phyloP scores from a whole-genome alignment of 1,284 basidiomycete species.

The Heimioporus retisporus region DNA sequence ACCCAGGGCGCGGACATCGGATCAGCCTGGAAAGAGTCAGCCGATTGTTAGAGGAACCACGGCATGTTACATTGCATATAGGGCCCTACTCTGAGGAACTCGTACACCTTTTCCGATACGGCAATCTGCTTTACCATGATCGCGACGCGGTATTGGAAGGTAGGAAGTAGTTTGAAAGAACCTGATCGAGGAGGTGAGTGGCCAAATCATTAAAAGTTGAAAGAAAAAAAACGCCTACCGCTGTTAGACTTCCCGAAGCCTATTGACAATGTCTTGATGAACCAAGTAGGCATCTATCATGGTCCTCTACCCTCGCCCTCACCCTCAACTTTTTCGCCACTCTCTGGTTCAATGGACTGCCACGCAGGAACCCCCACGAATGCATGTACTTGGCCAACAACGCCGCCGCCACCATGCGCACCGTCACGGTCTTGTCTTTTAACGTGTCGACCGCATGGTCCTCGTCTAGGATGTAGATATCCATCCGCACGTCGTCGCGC shows the following conservation, averaged over 20 bases:
- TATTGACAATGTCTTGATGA: constrained; percentile 80
- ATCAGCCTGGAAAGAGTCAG: constrained; percentile 68
- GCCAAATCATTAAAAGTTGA: constrained; percentile 42
- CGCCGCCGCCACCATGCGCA: constrained; percentile 87
- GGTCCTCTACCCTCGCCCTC: constrained; percentile 46
- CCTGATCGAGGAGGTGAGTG: constrained; percentile 55
- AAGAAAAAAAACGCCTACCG: constrained; percentile 71
- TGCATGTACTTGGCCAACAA: constrained; percentile 88
- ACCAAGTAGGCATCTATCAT: constrained; percentile 77
- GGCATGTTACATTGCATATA: constrained; percentile 55
- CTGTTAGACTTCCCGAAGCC: constrained; percentile 59
- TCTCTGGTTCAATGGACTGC: too few species aligned
- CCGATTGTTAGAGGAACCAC: not conserved
- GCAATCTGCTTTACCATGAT: constrained; percentile 77
- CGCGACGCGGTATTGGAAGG: constrained; percentile 42
- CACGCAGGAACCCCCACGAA: constrained; percentile 55
- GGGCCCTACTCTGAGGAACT: constrained; percentile 70
- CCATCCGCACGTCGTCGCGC: too few species aligned
- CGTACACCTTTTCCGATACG: constrained; percentile 89
- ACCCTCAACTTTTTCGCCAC: too few species aligned
- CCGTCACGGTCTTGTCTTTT: constrained; percentile 92
- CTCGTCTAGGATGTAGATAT: too few species aligned
- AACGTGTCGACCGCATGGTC: constrained; percentile 80
- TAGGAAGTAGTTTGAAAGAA: constrained; percentile 78
- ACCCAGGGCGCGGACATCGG: constrained; percentile 92